phyloP scores from a whole-genome alignment of 331 rosid species.

The Spiraea crenata region DNA sequence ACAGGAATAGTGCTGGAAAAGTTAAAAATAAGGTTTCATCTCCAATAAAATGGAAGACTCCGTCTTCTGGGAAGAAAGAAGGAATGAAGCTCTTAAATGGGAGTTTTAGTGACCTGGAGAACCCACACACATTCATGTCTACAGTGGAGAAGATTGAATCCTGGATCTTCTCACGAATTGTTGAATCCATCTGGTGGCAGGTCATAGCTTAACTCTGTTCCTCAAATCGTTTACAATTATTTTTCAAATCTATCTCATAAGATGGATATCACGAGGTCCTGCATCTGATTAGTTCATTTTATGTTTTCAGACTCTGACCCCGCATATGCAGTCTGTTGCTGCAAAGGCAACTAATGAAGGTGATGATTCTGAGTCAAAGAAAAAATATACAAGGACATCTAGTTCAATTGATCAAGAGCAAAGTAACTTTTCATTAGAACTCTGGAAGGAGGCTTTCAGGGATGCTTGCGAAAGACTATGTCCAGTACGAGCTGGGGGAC shows the following conservation, averaged over 20 bases:
- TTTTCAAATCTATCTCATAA: neutral
- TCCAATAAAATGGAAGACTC: conserved; percentile 60
- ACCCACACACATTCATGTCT: conserved; percentile 52
- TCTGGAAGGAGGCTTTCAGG: conserved; percentile 89
- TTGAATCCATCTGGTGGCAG: conserved; percentile 99
- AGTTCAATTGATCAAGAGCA: conserved; percentile 59
- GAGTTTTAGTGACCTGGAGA: conserved; percentile 59
- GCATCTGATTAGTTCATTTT: conserved; percentile 18
- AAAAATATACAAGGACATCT: conserved; percentile 43
- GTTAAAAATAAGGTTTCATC: conserved; percentile 41
- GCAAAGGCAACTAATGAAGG: conserved; percentile 36
- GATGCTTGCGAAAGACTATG: conserved; percentile 90
- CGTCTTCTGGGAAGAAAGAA: conserved; percentile 50
- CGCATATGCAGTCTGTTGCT: conserved; percentile 75
- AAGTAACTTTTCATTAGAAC: conserved; percentile 67
- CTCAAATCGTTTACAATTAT: conserved; percentile 4
- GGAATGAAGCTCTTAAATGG: conserved; percentile 33
- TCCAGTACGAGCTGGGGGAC: conserved; percentile 92
- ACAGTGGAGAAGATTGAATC: conserved; percentile 84
- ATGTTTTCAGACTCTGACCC: conserved; percentile 76
- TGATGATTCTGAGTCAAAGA: conserved; percentile 37
- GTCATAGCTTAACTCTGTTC: conserved; percentile 33
- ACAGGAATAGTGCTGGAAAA: conserved; percentile 51
- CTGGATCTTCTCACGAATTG: conserved; percentile 92
- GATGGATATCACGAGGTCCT: conserved; percentile 6